These are phyloP conservation scores for Trichophyton simii DNA, from an alignment of 2,329 filamentous ascomycete genomes.

Conservation along the genomic window DNA sequence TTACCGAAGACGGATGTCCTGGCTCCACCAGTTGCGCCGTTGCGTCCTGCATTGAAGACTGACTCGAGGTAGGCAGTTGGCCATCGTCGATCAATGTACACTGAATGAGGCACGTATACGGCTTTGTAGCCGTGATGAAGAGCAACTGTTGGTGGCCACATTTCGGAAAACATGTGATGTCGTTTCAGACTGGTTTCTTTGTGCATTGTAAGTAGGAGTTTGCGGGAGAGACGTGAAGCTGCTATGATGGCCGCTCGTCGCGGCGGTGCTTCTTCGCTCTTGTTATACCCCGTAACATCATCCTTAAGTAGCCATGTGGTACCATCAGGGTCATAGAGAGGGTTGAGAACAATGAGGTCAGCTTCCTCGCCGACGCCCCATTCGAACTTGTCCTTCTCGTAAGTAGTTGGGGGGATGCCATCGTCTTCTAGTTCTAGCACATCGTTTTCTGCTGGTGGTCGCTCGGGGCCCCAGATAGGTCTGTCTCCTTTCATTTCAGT, in stretches of 20 bases:
- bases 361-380: slow-evolving; percentile 89
- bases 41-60: slow-evolving; percentile 67
- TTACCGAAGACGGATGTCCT: slow-evolving; percentile 65
- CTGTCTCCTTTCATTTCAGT: slow-evolving; percentile 37
- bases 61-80: slow-evolving; percentile 63
- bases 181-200: slow-evolving; percentile 72
- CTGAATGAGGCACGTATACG: slow-evolving; percentile 77
- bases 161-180: slow-evolving; percentile 87
- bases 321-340: slow-evolving; percentile 77
- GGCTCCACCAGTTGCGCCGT: slow-evolving; percentile 62
- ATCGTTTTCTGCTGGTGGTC: slow-evolving; percentile 54
- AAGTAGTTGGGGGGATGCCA: slow-evolving; percentile 54
- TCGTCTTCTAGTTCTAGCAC: slow-evolving; percentile 64
- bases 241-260: slow-evolving; percentile 84
- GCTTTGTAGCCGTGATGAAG: slow-evolving; percentile 89
- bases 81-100: slow-evolving; percentile 81
- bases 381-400: slow-evolving; percentile 65
- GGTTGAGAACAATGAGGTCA: slow-evolving; percentile 82
- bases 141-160: slow-evolving; percentile 83
- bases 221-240: slow-evolving; percentile 67
- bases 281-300: slow-evolving; percentile 76
- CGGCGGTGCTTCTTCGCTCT: slow-evolving; percentile 46
- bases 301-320: slow-evolving; percentile 74
- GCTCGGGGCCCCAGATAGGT: slow-evolving; percentile 72
- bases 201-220: slow-evolving; percentile 77